Evolutionary conservation across 1,139 yeast species (phyloP), one percentile per base, ranked within the genome.

Genomic region (Suhomyces anneliseae): DNA sequence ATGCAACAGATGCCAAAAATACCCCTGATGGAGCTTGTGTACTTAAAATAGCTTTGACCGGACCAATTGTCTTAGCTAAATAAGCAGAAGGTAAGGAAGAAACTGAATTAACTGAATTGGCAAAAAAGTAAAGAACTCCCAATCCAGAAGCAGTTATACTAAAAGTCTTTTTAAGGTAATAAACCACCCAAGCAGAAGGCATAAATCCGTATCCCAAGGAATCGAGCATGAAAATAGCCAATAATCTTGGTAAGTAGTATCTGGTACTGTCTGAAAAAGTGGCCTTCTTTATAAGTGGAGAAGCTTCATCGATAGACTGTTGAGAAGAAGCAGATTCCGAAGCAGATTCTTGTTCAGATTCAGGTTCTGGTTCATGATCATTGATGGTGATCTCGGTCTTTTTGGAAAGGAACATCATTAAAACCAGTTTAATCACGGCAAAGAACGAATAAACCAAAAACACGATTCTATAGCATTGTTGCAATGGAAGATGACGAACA

Each of bases 141-240:
- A 80, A 57, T 0, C 69, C 55, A 1, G 77, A 62, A 1, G 84
- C 81, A 1, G 76, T 59, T 10, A 73, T 61, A 3, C 54, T 46
- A 48, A 76, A 79, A 6, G 62, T 58, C 33, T 62, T 63, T 47
- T 76, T 76, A 68, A 89, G 83, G 65, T 88, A 90, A 61, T 85
- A 90, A 32, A 90, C 89, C 43, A 87, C 78, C 97, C 97, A 90
- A 1, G 96, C 87, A 42, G 84, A 74, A 1, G 96, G 85, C 89
- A 89, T 86, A 63, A 90, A 85, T 0, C 97, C 96, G 51, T 84
- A 83, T 0, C 96, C 97, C 45, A 90, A 75, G 0, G 97, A 88
- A 64, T 90, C 97, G 52, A 87, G 79, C 70, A 89, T 81, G 51
- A 85, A 76, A 7, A 87, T 74, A 36, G 74, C 62, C 33, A 81